Conservation (phyloP, 2,329 filamentous ascomycete species). For the Metarhizium sp. region DNA sequence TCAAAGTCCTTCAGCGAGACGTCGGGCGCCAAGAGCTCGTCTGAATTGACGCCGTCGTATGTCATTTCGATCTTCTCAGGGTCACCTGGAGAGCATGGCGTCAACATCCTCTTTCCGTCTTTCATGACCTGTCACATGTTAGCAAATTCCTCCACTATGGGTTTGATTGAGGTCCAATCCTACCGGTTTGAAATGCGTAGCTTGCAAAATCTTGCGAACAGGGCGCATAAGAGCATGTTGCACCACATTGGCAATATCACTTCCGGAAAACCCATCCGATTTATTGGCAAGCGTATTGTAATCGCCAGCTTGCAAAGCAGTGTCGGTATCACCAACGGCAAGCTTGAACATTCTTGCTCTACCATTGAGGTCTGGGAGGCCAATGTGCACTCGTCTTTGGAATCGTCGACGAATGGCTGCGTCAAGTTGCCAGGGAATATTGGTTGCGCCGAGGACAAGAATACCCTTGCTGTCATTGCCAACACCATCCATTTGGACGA, state of each 20-base stretch:
- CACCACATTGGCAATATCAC: constrained; percentile 90
- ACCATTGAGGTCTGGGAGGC: constrained; percentile 76
- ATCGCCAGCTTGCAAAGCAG: constrained; percentile 67
- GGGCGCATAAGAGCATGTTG: constrained; percentile 97
- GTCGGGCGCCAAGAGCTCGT: constrained; percentile 76
- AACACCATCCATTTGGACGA: constrained; percentile 99
- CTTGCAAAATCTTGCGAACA: constrained; percentile 90
- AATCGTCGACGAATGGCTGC: constrained; percentile 92
- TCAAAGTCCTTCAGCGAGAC: constrained; percentile 87
- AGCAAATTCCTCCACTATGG: constrained; percentile 1
- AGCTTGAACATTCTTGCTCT: constrained; percentile 94
- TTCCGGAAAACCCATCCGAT: constrained; percentile 91
- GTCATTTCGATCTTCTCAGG: constrained; percentile 81
- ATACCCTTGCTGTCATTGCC: constrained; percentile 93
- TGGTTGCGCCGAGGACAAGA: constrained; percentile 89
- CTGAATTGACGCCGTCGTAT: constrained; percentile 79
- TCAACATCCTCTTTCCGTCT: constrained; percentile 60
- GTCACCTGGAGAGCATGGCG: constrained; percentile 91
- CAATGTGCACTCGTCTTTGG: constrained; percentile 92
- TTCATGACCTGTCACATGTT: constrained; percentile 49
- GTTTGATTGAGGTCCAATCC: constrained; percentile 10
- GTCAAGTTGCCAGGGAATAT: constrained; percentile 98
- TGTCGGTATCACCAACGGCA: constrained; percentile 86
- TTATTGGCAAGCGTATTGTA: constrained; percentile 70
- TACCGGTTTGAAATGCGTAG: constrained; percentile 95